These are phyloP conservation scores for Jimgerdemannia lactiflua DNA, from an alignment of 192 early-diverging fungal species.

Conservation along the genomic window DNA sequence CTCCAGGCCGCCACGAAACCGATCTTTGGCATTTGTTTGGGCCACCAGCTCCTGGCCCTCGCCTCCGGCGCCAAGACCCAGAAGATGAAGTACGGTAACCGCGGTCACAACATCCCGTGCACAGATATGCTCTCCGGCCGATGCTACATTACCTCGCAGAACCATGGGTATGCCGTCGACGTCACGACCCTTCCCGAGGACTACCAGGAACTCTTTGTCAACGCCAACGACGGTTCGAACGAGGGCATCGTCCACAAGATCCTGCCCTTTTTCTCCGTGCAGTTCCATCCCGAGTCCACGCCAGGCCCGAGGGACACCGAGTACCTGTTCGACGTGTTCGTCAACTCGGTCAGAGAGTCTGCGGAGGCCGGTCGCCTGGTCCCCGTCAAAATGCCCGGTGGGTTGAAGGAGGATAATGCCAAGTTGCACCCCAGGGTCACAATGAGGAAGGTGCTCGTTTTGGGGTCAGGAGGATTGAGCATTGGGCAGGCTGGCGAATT, in stretches of 20 bases:
- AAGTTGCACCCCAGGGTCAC: conserved; percentile 49
- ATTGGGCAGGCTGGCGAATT: conserved; percentile 99
- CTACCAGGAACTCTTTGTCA: conserved; percentile 92
- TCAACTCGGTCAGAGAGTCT: conserved; percentile 72
- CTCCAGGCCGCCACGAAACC: conserved; percentile 75
- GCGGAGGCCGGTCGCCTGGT: conserved; percentile 64
- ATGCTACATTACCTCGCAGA: conserved; percentile 99
- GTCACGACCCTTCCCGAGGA: conserved; percentile 64
- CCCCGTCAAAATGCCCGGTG: conserved; percentile 69
- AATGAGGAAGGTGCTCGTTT: conserved; percentile 91
- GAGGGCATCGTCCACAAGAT: conserved; percentile 94
- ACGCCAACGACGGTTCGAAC: conserved; percentile 98
- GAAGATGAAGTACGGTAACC: conserved; percentile 99
- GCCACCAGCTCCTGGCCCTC: conserved; percentile 94
- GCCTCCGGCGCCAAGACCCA: conserved; percentile 89
- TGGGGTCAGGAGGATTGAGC: conserved; percentile 95
- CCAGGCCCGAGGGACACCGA: conserved; percentile 98
- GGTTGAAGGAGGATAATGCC: conserved; percentile 38
- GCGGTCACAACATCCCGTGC: conserved; percentile 99
- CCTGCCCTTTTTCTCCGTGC: conserved; percentile 94
- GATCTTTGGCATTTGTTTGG: conserved; percentile 99
- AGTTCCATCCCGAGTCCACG: conserved; percentile 98
- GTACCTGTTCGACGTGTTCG: conserved; percentile 95
- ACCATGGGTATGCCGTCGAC: conserved; percentile 98
- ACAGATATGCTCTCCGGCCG: conserved; percentile 93